Evolutionary conservation across 345 rosid genomes (phyloP), one percentile per base, ranked within the genome.

Genomic region (Arabis hirsuta): DNA sequence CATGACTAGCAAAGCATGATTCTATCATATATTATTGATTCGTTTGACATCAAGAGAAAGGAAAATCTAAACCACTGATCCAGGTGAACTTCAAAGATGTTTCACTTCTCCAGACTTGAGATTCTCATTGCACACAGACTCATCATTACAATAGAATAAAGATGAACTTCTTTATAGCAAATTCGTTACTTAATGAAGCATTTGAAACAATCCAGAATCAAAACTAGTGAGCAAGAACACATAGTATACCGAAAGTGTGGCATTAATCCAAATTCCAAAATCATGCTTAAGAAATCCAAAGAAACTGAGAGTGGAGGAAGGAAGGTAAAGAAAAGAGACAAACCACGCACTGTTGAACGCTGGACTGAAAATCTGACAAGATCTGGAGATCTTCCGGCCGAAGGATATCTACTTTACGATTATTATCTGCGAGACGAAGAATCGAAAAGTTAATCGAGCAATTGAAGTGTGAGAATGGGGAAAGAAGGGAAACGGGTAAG

Each of bases 311-410:
- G 27, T 14, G 39, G 38, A 66, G 50, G 12, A 60, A 45, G 22
- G 22, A 29, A 34, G 52, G 29, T 29, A 36, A 16, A 27, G 64
- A 50, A 12, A 29, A 22, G 48, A 66, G 62, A 80, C 96, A 70
- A 71, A 94, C 97, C 92, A 91, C 96, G 82, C 96, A 91, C 83
- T 86, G 97, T 55, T 85, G 86, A 76, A 95, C 82, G 65, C 53
- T 71, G 76, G 88, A 84, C 76, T 89, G 97, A 65, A 91, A 89
- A 59, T 81, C 74, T 14, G 88, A 84, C 22, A 95, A 82, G 64
- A 80, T 80, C 71, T 57, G 66, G 14, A 83, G 69, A 66, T 88
- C 84, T 73, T 73, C 82, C 4, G 75, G 70, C 44, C 73, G 69
- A 61, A 83, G 65, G 55, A 82, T 76, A 81, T 75, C 67, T 53